A percentile compares a stretch with the other conserved stretches of the same genome.
Conservation (phyloP, 2,329 filamentous ascomycete species). For the Pyrenophora seminiperda region DNA sequence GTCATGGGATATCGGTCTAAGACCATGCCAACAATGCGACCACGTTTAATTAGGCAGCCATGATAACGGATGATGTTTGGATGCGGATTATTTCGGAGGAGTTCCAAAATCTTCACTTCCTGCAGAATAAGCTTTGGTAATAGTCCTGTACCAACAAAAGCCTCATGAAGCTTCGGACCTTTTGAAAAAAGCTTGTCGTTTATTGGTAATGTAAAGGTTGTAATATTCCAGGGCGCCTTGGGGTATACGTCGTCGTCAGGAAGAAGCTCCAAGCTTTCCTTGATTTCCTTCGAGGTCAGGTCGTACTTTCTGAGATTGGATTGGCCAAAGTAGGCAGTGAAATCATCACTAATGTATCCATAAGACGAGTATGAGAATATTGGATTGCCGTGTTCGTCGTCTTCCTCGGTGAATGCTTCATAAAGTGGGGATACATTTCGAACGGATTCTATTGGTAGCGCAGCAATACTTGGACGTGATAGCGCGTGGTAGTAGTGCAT, state of each 20-base stretch:
- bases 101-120: conserved; percentile 19
- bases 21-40: conserved; percentile 21
- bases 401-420: conserved; percentile 20
- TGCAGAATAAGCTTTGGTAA: conserved; percentile 19
- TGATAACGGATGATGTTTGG: conserved; percentile 19
- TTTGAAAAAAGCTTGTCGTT: conserved; percentile 14
- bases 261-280: conserved; percentile 15
- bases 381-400: conserved; percentile 19
- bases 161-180: conserved; percentile 17
- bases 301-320: conserved; percentile 8
- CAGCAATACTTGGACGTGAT: too few species aligned
- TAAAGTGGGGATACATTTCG: conserved; percentile 17
- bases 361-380: conserved; percentile 22
- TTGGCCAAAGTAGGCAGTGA: too few species aligned
- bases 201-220: conserved; percentile 5
- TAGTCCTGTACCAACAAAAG: conserved; percentile 9
- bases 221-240: conserved; percentile 17
- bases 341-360: too few species aligned
- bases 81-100: conserved; percentile 17
- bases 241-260: conserved; percentile 22
- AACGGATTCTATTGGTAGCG: background rate
- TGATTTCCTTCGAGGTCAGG: conserved; percentile 1
- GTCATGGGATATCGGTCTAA: too few species aligned
- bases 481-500: too few species aligned
- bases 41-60: conserved; percentile 18